phyloP scores from a whole-genome alignment of 176 grass and related monocot genomes.

The Ensete glaucum region DNA sequence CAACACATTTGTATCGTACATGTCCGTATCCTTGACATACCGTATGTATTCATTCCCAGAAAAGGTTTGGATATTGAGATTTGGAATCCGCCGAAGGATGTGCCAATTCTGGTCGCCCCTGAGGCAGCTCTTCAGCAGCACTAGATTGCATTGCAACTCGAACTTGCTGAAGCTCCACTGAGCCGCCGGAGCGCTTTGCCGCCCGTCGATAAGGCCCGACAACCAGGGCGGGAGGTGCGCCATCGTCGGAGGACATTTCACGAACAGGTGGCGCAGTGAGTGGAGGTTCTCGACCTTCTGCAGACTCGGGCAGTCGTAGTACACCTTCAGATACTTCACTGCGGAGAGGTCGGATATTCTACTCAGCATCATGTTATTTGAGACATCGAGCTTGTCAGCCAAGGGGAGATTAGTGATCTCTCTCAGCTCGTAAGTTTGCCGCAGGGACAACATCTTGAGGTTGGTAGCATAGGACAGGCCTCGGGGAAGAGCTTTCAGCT shows the following conservation, averaged over 20 bases:
- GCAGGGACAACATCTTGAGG: not conserved
- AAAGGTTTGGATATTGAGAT: not conserved
- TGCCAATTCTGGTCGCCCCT: not conserved
- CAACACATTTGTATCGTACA: not conserved
- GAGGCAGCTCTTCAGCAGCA: not conserved
- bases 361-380: not conserved
- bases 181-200: not conserved
- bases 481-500: constrained; percentile 24
- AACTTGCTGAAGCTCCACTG: not conserved
- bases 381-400: not conserved
- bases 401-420: constrained; percentile 25
- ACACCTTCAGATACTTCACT: not conserved
- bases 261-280: not conserved
- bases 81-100: not conserved
- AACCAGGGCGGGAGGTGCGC: constrained; percentile 11
- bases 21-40: not conserved
- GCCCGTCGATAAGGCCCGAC: not conserved
- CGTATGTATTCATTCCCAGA: not conserved
- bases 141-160: not conserved
- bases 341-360: too few relatives aligned
- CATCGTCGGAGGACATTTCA: not conserved
- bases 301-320: not conserved
- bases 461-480: constrained; percentile 3
- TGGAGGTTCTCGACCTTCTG: constrained; percentile 5
- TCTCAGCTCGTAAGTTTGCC: not conserved